Evolutionary conservation across 2,329 filamentous ascomycete species (phyloP).

Genomic region (Calonectria fujianensis): DNA sequence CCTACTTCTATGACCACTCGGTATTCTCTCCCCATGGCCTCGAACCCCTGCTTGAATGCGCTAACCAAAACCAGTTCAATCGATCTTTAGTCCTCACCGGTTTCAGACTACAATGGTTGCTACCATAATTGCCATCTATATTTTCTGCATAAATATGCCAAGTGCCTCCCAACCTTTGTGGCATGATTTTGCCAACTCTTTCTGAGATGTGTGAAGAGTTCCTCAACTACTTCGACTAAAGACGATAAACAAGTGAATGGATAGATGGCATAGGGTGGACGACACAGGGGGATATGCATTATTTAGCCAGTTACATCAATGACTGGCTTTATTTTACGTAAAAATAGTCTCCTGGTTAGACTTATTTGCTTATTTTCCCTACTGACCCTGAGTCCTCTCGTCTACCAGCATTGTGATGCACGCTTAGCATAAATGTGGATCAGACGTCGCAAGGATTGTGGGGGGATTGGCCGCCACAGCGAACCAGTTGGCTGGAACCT

Average conservation of each 20-base stretch:
- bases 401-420: not conserved
- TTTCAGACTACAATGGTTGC: not conserved
- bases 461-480: not conserved
- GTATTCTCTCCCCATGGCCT: too few relatives aligned
- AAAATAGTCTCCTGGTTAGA: not conserved
- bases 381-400: not conserved
- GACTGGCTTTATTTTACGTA: not conserved
- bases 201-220: not conserved
- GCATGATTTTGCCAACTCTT: not conserved
- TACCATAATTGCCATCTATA: not conserved
- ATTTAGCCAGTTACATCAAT: not conserved
- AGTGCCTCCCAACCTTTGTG: not conserved
- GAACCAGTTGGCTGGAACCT: not conserved
- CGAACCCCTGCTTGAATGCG: too few relatives aligned
- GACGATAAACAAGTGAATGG: not conserved
- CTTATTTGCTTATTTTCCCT: not conserved
- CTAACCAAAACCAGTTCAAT: too few relatives aligned
- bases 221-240: not conserved
- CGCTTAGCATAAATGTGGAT: slow-evolving; percentile 6
- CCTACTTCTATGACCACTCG: too few relatives aligned
- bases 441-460: slow-evolving; percentile 23
- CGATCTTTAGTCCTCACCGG: not conserved
- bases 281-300: not conserved
- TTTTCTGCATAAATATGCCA: not conserved
- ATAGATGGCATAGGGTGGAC: not conserved